A percentile compares a stretch with the other conserved stretches of the same genome.
Evolutionary conservation across 2,329 filamentous ascomycete genomes (phyloP).

Genomic region (Neofusicoccum kwambonambiense): DNA sequence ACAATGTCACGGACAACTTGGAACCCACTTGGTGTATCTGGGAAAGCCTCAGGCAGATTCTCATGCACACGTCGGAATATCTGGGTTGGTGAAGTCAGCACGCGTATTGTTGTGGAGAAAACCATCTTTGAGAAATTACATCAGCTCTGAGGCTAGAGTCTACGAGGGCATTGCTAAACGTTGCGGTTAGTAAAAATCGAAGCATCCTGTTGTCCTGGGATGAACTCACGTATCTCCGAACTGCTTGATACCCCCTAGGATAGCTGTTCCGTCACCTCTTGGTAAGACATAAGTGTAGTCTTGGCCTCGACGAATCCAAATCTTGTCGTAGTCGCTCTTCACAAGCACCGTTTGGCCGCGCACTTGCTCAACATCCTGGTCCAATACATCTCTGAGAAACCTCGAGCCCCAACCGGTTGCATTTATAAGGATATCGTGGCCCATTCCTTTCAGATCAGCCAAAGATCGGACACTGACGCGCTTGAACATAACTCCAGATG

Average conservation of each 20-base stretch:
- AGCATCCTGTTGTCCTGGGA: too few relatives aligned
- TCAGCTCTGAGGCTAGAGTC: conserved; percentile 16
- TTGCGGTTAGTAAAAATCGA: background rate
- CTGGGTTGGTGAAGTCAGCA: background rate
- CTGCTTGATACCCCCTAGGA: conserved; percentile 27
- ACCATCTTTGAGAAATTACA: background rate
- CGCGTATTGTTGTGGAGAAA: too few relatives aligned
- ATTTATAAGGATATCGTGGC: conserved; percentile 29
- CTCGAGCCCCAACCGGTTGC: conserved; percentile 24
- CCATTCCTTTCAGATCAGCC: conserved; percentile 22
- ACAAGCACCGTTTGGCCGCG: conserved; percentile 27
- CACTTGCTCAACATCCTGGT: conserved; percentile 24
- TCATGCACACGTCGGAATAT: conserved; percentile 25
- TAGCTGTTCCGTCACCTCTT: conserved; percentile 25
- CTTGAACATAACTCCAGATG: conserved; percentile 25
- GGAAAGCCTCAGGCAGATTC: conserved; percentile 23
- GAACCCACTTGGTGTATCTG: conserved; percentile 19
- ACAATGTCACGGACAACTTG: conserved; percentile 27
- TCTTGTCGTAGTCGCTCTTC: conserved; percentile 24
- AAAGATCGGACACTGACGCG: conserved; percentile 22
- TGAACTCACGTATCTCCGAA: conserved; percentile 16
- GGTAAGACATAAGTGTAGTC: conserved; percentile 27
- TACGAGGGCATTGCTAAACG: background rate
- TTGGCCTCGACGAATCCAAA: conserved; percentile 24
- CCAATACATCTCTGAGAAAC: conserved; percentile 23